These are phyloP conservation scores for Aspergillus vadensis DNA, from an alignment of 2,329 filamentous ascomycete species.

Conservation along the genomic window DNA sequence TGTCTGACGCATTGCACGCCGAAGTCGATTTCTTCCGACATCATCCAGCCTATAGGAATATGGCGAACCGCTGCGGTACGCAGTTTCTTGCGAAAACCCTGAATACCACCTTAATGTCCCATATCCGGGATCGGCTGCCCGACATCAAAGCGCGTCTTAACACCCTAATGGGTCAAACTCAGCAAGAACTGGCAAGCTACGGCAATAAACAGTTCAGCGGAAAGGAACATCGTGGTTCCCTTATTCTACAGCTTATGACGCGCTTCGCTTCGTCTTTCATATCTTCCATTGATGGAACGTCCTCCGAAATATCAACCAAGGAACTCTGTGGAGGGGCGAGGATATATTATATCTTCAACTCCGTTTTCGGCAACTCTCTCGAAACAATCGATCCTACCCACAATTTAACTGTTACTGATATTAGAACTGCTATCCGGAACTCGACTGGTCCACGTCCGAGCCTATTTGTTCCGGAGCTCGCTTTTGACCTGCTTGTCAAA, in stretches of 20 bases:
- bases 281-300: conserved; percentile 97
- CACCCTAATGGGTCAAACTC: conserved; percentile 98
- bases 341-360: conserved; percentile 99
- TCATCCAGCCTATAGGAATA: conserved; percentile 95
- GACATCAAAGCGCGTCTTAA: conserved; percentile 98
- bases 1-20: conserved; percentile 84
- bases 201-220: conserved; percentile 97
- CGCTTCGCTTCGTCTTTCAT: conserved; percentile 97
- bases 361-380: conserved; percentile 93
- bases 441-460: conserved; percentile 94
- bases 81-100: conserved; percentile 92
- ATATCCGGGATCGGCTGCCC: conserved; percentile 91
- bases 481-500: conserved; percentile 95
- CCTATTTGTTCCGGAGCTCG: conserved; percentile 94
- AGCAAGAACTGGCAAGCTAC: conserved; percentile 96
- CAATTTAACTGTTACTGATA: conserved; percentile 91
- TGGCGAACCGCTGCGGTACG: conserved; percentile 88
- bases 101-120: conserved; percentile 91
- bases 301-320: conserved; percentile 97
- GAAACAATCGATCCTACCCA: conserved; percentile 95
- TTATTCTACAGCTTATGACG: conserved; percentile 97
- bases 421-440: conserved; percentile 95
- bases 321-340: conserved; percentile 92
- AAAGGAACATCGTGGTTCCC: conserved; percentile 91
- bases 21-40: conserved; percentile 96